Percentiles rank a stretch among this genome's conserved stretches.
Evolutionary conservation across 495 filamentous ascomycete species (phyloP).

Genomic region (Copromyces sp.): DNA sequence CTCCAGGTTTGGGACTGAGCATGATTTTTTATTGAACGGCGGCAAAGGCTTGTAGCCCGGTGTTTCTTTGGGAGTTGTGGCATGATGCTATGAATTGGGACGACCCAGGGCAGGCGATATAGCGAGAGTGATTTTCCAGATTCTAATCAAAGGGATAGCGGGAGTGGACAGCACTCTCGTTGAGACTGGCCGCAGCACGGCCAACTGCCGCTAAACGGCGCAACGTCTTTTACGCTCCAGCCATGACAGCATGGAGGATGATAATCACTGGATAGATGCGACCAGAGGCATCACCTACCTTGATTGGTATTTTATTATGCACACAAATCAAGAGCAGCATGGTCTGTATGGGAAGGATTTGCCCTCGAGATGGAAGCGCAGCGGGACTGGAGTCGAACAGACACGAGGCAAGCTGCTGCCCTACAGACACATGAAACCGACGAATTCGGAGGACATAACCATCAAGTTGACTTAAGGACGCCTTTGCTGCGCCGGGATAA

Average conservation of each 20-base stretch:
- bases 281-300: not conserved
- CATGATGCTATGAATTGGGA: slow-evolving; percentile 14
- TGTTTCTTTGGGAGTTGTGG: slow-evolving; percentile 8
- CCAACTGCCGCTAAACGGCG: not conserved
- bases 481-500: not conserved
- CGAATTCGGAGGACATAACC: not conserved
- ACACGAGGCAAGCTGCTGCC: not conserved
- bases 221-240: not conserved
- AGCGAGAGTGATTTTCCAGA: slow-evolving; percentile 3
- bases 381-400: not conserved
- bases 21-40: slow-evolving; percentile 7
- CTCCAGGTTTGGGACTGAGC: slow-evolving; percentile 7
- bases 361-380: not conserved
- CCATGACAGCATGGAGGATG: not conserved
- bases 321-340: not conserved
- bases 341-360: not conserved
- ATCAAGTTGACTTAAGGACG: not conserved
- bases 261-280: slow-evolving; percentile 7
- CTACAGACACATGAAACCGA: not conserved
- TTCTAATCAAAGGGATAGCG: slow-evolving; percentile 4
- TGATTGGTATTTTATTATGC: not conserved
- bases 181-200: not conserved
- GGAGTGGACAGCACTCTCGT: not conserved
- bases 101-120: not conserved
- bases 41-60: slow-evolving; percentile 7